Evolutionary conservation across 345 rosid genomes (phyloP), one percentile per base, ranked within the genome.

Genomic region (Linum trigynum): DNA sequence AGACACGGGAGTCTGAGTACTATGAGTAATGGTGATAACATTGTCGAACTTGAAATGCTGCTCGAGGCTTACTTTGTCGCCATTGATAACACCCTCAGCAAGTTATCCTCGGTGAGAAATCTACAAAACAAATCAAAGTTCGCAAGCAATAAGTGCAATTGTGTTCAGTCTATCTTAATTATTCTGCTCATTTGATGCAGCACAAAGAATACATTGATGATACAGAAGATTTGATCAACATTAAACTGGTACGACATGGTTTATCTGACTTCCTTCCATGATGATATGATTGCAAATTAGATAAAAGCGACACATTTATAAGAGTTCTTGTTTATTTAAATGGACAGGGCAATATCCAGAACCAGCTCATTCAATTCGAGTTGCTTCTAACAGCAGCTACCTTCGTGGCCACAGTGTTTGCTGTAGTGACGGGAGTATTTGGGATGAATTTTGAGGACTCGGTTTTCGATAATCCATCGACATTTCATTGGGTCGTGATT

Each of bases 121-220:
- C 23, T 57, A 15, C 45, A 4, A 23, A 23, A 23, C 32, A 23
- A 23, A 23, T 8, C 45, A 4, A 41, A 4, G 45, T 41, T 41
- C 32, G 32, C 32, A 48, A 48, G 3, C 9, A 48, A 48, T 9
- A 15, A 65, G 16, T 48, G 57, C 41, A 55, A 17, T 62, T 41
- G 3, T 43, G 41, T 38, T 5, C 2, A 63, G 55, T 17, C 43
- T 67, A 4, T 55, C 36, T 61, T 57, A 41, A 39, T 60, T 64
- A 36, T 55, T 65, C 59, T 60, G 45, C 74, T 65, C 57, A 62
- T 69, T 23, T 23, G 63, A 45, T 83, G 86, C 84, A 90, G 97
- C 89, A 90, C 38, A 92, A 92, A 74, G 98, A 90, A 72, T 92
- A 92, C 72, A 90, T 90, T 50, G 98, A 92, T 76, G 98, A 92